Evolutionary conservation across 139 green algal genomes (phyloP).

Genomic region (Asterochloris sp.): DNA sequence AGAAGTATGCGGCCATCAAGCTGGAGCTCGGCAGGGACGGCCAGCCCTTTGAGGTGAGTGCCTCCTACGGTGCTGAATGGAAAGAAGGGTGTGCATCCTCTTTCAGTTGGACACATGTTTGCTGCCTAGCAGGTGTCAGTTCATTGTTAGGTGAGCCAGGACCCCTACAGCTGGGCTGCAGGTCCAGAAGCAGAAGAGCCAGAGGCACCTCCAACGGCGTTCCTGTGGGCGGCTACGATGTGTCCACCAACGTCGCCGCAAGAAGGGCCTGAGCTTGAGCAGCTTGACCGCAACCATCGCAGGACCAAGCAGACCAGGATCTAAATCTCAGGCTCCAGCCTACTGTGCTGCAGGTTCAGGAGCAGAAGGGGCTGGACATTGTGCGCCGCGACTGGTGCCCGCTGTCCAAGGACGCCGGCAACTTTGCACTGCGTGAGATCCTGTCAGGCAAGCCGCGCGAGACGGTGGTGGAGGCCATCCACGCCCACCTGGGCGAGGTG

Average conservation of each 20-base stretch:
- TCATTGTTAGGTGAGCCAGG: too few relatives aligned
- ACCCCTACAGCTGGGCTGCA: too few relatives aligned
- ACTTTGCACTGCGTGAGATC: slow-evolving; percentile 78
- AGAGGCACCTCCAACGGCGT: too few relatives aligned
- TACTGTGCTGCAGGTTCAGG: slow-evolving; percentile 50
- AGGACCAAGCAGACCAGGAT: too few relatives aligned
- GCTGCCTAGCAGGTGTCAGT: neutral
- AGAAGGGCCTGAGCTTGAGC: too few relatives aligned
- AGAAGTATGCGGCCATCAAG: slow-evolving; percentile 97
- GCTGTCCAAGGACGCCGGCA: slow-evolving; percentile 89
- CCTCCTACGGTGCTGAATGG: neutral
- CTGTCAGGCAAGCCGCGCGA: slow-evolving; percentile 67
- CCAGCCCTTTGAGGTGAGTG: slow-evolving; percentile 47
- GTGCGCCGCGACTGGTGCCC: slow-evolving; percentile 96
- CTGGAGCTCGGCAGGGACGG: slow-evolving; percentile 56
- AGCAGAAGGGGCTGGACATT: slow-evolving; percentile 98
- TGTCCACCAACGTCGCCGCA: too few relatives aligned
- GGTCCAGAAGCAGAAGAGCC: too few relatives aligned
- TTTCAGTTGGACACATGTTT: neutral
- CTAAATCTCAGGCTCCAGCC: too few relatives aligned
- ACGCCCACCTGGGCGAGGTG: slow-evolving; percentile 68
- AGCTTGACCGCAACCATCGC: too few relatives aligned
- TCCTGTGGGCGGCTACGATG: too few relatives aligned
- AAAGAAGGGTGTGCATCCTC: neutral
- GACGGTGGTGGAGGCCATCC: slow-evolving; percentile 88